These are phyloP conservation scores for Aspergillus chevalieri DNA, from an alignment of 2,329 filamentous ascomycete species.

Conservation along the genomic window DNA sequence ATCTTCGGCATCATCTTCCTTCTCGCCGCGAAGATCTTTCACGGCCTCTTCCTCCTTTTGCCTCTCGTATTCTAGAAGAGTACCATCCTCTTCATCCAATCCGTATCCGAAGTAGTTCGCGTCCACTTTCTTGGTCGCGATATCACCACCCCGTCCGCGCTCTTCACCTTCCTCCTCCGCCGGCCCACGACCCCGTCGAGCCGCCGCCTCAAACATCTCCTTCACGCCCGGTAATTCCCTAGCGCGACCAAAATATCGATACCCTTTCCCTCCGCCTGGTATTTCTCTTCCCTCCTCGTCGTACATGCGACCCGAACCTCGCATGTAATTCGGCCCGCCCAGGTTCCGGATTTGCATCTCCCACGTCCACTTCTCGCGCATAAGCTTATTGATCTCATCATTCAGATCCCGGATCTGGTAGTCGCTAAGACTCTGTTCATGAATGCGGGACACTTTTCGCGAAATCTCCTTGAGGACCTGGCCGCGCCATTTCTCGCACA, in stretches of 20 bases:
- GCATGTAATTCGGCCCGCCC: conserved; percentile 96
- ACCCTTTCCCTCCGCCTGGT: conserved; percentile 71
- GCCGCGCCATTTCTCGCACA: conserved; percentile 96
- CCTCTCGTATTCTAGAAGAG: conserved; percentile 71
- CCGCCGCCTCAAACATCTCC: conserved; percentile 83
- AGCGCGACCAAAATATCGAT: conserved; percentile 89
- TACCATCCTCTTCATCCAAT: conserved; percentile 82
- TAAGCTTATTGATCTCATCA: conserved; percentile 98
- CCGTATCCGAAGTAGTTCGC: conserved; percentile 96
- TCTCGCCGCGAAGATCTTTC: conserved; percentile 58
- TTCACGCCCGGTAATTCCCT: conserved; percentile 89
- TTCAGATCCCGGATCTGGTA: conserved; percentile 97
- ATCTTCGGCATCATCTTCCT: conserved; percentile 54
- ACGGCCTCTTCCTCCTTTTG: conserved; percentile 76
- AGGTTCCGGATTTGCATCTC: conserved; percentile 92
- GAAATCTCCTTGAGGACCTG: conserved; percentile 96
- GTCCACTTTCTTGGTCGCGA: conserved; percentile 65
- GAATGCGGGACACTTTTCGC: conserved; percentile 93
- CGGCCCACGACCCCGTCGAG: conserved; percentile 55
- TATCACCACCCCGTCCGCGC: conserved; percentile 33
- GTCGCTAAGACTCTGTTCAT: conserved; percentile 84
- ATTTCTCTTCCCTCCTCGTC: conserved; percentile 69
- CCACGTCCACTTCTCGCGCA: conserved; percentile 99
- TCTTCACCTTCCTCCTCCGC: conserved; percentile 63
- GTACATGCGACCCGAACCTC: conserved; percentile 62